These are phyloP conservation scores for Boletus speciosus DNA, from an alignment of 768 basidiomycete species.

Conservation along the genomic window DNA sequence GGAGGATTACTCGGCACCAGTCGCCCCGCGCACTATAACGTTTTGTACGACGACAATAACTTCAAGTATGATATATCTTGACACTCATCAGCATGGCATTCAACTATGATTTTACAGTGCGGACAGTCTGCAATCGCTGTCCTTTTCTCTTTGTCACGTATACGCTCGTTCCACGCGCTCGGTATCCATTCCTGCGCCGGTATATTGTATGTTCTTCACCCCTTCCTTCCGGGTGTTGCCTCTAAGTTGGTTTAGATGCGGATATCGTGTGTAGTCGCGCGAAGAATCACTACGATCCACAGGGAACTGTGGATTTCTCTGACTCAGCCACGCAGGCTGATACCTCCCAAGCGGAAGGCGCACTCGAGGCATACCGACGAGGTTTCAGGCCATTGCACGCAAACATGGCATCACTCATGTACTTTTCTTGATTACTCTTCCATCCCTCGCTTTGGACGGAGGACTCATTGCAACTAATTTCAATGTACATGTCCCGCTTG, in stretches of 20 bases:
- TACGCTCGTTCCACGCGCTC: conserved; percentile 79
- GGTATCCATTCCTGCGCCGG: conserved; percentile 79
- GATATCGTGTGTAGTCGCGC: conserved; percentile 75
- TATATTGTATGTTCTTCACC: conserved; percentile 57
- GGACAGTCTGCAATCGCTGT: conserved; percentile 64
- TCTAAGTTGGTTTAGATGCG: conserved; percentile 49
- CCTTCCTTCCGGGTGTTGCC: neutral
- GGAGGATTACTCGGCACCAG: conserved; percentile 77
- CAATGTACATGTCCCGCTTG: neutral
- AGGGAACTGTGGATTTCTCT: conserved; percentile 52
- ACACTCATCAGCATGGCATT: neutral
- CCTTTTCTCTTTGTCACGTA: conserved; percentile 77
- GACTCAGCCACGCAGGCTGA: conserved; percentile 53
- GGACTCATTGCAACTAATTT: neutral
- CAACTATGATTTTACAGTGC: conserved; percentile 37
- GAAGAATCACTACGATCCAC: conserved; percentile 76
- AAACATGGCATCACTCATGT: conserved; percentile 53
- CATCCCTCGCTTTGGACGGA: neutral
- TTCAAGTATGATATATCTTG: conserved; percentile 44
- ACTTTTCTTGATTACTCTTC: conserved; percentile 42
- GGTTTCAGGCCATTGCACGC: conserved; percentile 56
- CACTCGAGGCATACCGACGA: conserved; percentile 47
- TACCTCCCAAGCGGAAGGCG: conserved; percentile 37
- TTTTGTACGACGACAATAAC: conserved; percentile 47
- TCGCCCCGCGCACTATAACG: conserved; percentile 56